Evolutionary conservation across 768 basidiomycete species (phyloP).

Genomic region (Leccinum fibrillosum): DNA sequence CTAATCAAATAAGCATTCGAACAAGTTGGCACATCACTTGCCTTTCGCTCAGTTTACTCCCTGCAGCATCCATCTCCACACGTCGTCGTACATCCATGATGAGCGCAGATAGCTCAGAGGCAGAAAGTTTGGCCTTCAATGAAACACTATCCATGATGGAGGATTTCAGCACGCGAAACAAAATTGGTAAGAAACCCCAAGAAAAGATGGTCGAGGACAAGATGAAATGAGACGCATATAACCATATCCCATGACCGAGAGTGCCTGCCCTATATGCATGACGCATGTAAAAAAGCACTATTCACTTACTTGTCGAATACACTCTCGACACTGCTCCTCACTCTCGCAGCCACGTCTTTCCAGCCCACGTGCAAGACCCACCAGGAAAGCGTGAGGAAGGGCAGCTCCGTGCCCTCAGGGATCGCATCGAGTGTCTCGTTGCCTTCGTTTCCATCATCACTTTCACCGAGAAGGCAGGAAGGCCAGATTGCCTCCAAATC

Average conservation of each 20-base stretch:
- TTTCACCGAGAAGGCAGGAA: conserved; percentile 20
- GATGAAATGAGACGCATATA: not conserved
- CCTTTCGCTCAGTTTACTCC: conserved; percentile 17
- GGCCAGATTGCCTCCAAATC: conserved; percentile 27
- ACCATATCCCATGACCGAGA: not conserved
- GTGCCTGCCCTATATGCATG: not conserved
- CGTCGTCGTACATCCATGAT: conserved; percentile 71
- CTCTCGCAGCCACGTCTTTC: conserved; percentile 76
- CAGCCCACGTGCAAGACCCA: conserved; percentile 92
- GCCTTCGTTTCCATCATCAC: conserved; percentile 27
- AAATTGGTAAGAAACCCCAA: not conserved
- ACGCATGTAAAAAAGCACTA: not conserved
- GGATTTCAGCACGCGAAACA: conserved; percentile 9
- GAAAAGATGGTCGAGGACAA: not conserved
- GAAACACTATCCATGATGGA: conserved; percentile 56
- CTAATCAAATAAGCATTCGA: not conserved
- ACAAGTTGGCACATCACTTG: not conserved
- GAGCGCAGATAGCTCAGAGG: conserved; percentile 64
- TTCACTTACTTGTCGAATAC: conserved; percentile 76
- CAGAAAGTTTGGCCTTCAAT: conserved; percentile 70
- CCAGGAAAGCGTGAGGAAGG: conserved; percentile 87
- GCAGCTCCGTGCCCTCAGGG: conserved; percentile 67
- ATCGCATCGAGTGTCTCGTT: conserved; percentile 36
- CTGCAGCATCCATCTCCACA: conserved; percentile 67
- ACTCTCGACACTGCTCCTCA: conserved; percentile 71